Evolutionary conservation across 140 eudicot genomes (phyloP).

Genomic region (Oenanthe javanica): DNA sequence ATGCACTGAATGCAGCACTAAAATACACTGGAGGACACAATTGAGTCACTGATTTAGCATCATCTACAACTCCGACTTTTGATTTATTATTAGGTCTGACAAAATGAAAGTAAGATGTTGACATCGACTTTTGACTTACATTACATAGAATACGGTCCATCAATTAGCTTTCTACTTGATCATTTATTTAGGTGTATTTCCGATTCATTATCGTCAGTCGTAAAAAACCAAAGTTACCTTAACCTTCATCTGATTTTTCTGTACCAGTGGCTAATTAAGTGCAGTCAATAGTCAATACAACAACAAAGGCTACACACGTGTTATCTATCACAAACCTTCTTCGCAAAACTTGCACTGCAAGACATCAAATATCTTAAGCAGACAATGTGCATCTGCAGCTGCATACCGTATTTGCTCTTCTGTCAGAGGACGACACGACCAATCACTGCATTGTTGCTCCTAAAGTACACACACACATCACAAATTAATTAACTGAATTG

Average conservation of each 20-base stretch:
- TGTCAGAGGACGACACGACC: slow-evolving; percentile 92
- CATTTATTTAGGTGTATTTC: background rate
- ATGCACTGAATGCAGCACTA: background rate
- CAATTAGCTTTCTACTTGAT: background rate
- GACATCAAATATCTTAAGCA: slow-evolving; percentile 21
- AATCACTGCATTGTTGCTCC: slow-evolving; percentile 99
- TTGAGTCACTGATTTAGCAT: too few species aligned
- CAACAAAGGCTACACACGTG: background rate
- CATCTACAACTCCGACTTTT: too few species aligned
- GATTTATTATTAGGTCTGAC: background rate
- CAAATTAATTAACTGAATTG: background rate
- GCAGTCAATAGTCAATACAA: background rate
- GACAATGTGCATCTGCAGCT: slow-evolving; percentile 77
- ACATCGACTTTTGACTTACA: background rate
- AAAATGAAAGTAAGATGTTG: background rate
- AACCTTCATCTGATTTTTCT: background rate
- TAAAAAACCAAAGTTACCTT: background rate
- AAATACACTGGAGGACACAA: background rate
- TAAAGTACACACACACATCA: slow-evolving; percentile 12
- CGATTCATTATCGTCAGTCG: background rate
- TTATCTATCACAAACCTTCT: slow-evolving; percentile 43
- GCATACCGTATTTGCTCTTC: slow-evolving; percentile 76
- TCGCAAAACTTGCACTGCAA: slow-evolving; percentile 39
- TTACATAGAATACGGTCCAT: background rate
- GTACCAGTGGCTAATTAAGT: background rate